A percentile compares a stretch with the other conserved stretches of the same genome.
Evolutionary conservation across 2,329 filamentous ascomycete genomes (phyloP).

Genomic region (Huntiella bhutanensis): DNA sequence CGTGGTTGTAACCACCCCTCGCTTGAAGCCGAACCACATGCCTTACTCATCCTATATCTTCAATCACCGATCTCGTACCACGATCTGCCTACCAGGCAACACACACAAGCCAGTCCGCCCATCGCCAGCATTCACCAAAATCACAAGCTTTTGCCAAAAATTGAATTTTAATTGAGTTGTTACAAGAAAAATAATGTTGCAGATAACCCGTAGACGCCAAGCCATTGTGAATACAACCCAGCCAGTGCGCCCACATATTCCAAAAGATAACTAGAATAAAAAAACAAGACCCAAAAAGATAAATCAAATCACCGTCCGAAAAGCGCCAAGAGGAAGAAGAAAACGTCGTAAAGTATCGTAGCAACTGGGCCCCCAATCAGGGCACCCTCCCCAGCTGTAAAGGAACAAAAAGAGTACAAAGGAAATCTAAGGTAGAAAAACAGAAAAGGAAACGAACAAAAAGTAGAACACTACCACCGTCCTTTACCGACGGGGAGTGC

Average conservation of each 20-base stretch:
- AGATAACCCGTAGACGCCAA: not conserved
- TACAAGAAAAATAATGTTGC: conserved; percentile 5
- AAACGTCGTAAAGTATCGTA: no score
- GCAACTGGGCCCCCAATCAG: not conserved
- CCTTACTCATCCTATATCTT: no score
- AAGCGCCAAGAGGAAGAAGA: no score
- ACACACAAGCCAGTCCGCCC: not conserved
- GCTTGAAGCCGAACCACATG: no score
- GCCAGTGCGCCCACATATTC: not conserved
- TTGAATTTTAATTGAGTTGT: not conserved
- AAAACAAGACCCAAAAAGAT: not conserved
- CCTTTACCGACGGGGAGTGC: not conserved
- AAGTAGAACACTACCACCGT: not conserved
- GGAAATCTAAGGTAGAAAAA: not conserved
- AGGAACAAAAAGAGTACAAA: not conserved
- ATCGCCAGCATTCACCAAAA: not conserved
- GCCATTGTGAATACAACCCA: not conserved
- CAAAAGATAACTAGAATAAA: not conserved
- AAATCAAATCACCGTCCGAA: not conserved
- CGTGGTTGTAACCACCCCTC: no score
- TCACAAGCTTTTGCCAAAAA: not conserved
- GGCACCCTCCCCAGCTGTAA: not conserved
- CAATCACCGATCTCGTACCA: no score
- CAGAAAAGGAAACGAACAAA: not conserved
- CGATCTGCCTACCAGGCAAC: no score